phyloP scores from a whole-genome alignment of 768 basidiomycete species.

The Pseudohyphozyma bogoriensis region DNA sequence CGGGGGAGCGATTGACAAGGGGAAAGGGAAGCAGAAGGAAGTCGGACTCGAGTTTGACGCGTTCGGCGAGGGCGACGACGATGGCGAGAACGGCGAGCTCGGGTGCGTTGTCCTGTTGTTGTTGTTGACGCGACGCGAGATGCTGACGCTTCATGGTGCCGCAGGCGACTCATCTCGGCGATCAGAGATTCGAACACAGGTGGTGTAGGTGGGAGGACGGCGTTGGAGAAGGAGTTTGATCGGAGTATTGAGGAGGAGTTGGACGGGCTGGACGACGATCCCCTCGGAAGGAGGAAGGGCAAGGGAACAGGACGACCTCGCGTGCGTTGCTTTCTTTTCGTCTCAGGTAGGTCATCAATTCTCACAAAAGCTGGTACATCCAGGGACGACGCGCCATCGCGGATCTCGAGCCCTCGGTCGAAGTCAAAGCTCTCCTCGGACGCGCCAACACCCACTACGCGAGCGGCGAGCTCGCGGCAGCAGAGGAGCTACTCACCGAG shows the following conservation, averaged over 20 bases:
- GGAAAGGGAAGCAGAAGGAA: conserved; percentile 38
- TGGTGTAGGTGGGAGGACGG: conserved; percentile 37
- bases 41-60: conserved; percentile 15
- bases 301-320: background rate
- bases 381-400: conserved; percentile 17
- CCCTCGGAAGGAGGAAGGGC: conserved; percentile 4
- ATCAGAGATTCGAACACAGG: conserved; percentile 35
- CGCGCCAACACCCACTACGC: conserved; percentile 81
- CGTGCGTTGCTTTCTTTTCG: background rate
- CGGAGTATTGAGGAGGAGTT: conserved; percentile 57
- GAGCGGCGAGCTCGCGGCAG: conserved; percentile 53
- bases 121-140: background rate
- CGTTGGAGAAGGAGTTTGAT: conserved; percentile 62
- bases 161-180: conserved; percentile 29
- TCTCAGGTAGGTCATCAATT: no score
- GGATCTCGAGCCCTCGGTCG: conserved; percentile 36
- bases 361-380: no score
- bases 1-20: conserved; percentile 32
- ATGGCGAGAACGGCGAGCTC: conserved; percentile 41
- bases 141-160: background rate
- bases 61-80: conserved; percentile 35
- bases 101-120: conserved; percentile 1
- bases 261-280: conserved; percentile 49
- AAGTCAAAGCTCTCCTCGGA: conserved; percentile 52
- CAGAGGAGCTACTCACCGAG: conserved; percentile 74